Percentiles rank a stretch among this genome's conserved stretches.
phyloP scores from a whole-genome alignment of 305 asterid species.

The Withania somnifera region DNA sequence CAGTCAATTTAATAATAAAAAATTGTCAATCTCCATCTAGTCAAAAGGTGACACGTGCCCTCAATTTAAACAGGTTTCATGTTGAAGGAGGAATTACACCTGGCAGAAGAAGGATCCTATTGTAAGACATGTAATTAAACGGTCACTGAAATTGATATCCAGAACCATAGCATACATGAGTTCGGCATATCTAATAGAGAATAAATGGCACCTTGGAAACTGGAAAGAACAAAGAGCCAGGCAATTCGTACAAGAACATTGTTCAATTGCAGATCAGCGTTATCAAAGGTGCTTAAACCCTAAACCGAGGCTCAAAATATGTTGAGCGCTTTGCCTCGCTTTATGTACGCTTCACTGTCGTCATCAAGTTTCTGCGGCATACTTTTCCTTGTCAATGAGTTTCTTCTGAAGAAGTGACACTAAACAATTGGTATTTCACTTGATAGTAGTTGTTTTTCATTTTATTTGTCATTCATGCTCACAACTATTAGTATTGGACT shows the following conservation, averaged over 20 bases:
- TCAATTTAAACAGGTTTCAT: background rate
- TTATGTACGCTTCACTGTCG: no score
- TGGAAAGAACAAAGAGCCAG: background rate
- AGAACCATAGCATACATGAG: background rate
- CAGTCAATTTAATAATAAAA: background rate
- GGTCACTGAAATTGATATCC: background rate
- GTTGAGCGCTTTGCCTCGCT: no score
- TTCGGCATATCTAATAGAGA: background rate
- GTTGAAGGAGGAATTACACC: background rate
- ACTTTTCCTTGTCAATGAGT: no score
- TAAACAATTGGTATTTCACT: no score
- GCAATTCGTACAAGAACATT: background rate
- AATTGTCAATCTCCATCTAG: background rate
- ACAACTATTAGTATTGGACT: no score
- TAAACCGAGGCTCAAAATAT: no score
- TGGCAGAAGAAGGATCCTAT: background rate
- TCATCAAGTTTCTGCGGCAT: no score
- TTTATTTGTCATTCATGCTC: no score
- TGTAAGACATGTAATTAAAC: background rate
- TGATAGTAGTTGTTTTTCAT: no score
- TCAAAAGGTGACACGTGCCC: background rate
- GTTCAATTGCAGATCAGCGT: background rate
- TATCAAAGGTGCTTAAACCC: no score
- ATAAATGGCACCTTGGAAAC: background rate
- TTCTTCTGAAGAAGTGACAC: no score